These are phyloP conservation scores for Colletotrichum sansevieriae DNA, from an alignment of 2,329 filamentous ascomycete genomes.

Conservation along the genomic window DNA sequence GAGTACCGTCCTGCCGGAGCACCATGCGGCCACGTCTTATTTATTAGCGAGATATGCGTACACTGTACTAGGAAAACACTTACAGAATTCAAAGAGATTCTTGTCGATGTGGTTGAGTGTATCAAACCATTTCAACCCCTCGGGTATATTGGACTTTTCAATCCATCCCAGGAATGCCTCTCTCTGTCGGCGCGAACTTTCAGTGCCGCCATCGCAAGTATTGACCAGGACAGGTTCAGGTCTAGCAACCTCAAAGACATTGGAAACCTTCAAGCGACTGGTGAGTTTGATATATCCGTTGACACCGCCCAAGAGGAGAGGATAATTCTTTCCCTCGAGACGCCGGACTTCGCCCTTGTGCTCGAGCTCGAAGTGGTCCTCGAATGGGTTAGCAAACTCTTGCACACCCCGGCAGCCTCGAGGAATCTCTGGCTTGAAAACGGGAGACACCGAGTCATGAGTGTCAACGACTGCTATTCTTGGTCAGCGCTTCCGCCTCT, in stretches of 20 bases:
- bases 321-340: neutral
- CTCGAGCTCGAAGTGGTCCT: conserved; percentile 34
- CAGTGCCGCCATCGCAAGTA: neutral
- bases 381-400: conserved; percentile 31
- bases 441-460: neutral
- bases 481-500: neutral
- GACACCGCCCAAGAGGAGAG: conserved; percentile 7
- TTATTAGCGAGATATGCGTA: neutral
- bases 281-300: conserved; percentile 41
- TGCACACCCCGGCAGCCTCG: neutral
- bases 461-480: conserved; percentile 4
- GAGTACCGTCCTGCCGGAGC: conserved; percentile 55
- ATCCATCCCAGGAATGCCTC: conserved; percentile 2
- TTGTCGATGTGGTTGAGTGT: conserved; percentile 17
- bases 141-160: neutral
- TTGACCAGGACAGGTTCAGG: neutral
- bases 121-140: conserved; percentile 5
- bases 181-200: neutral
- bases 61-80: neutral
- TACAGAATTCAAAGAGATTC: conserved; percentile 37
- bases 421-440: conserved; percentile 9
- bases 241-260: too few species aligned
- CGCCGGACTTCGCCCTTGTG: conserved; percentile 9
- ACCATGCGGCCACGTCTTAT: conserved; percentile 56
- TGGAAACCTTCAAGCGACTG: neutral